phyloP scores from a whole-genome alignment of 73 alveolate species.

The Paramecium caudatum region DNA sequence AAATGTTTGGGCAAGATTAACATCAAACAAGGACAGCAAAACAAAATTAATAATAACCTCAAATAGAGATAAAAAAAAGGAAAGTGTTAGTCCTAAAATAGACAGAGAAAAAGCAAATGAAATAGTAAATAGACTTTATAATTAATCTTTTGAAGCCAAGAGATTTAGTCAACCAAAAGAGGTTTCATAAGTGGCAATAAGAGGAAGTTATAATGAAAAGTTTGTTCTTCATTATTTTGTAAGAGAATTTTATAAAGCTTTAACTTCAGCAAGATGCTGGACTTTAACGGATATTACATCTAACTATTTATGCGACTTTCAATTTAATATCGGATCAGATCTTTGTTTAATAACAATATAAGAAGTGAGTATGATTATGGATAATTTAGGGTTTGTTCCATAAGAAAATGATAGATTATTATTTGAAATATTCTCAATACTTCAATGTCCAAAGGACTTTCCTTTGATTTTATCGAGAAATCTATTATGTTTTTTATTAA shows the following conservation, averaged over 20 bases:
- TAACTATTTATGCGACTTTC: not conserved
- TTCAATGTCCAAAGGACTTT: constrained; percentile 42
- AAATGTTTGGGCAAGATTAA: not conserved
- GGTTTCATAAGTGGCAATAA: not conserved
- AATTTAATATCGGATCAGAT: not conserved
- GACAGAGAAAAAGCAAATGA: not conserved
- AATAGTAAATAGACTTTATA: not conserved
- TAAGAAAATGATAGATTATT: not conserved
- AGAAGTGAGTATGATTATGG: not conserved
- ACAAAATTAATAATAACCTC: not conserved
- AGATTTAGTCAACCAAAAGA: not conserved
- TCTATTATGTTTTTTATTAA: constrained; percentile 24
- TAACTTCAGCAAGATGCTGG: constrained; percentile 4
- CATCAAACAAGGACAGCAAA: not conserved
- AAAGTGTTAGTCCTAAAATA: too few relatives aligned
- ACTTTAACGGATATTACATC: not conserved
- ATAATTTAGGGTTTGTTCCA: constrained; percentile 52
- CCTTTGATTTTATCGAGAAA: constrained; percentile 19
- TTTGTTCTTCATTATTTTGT: constrained; percentile 28
- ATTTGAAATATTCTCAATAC: not conserved
- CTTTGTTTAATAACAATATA: not conserved
- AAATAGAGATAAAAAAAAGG: not conserved
- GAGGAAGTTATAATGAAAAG: constrained; percentile 11
- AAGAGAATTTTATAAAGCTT: constrained; percentile 22
- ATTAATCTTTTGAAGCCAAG: not conserved